Evolutionary conservation across 164 flowering plant species (phyloP).

Genomic region (Kalanchoe fedtschenkoi): DNA sequence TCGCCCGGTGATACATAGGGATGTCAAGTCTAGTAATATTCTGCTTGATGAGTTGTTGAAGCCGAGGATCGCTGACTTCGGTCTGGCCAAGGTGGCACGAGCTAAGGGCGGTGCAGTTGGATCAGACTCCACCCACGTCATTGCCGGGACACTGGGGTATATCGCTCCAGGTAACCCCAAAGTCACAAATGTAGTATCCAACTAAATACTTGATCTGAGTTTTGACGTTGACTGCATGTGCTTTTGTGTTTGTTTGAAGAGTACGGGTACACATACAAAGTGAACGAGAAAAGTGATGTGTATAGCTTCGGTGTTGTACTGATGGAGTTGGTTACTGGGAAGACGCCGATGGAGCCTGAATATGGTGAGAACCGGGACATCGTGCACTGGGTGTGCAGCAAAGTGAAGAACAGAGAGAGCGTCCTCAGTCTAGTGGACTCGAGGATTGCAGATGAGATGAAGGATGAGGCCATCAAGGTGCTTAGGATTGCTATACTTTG

Average conservation of each 20-base stretch:
- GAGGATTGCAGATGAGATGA: constrained; percentile 23
- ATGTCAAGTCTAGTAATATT: constrained; percentile 62
- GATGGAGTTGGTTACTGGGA: constrained; percentile 68
- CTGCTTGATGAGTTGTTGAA: constrained; percentile 41
- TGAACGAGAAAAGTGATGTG: constrained; percentile 61
- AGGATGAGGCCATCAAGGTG: constrained; percentile 50
- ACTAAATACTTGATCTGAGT: neutral
- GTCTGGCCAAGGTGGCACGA: constrained; percentile 44
- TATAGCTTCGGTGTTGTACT: constrained; percentile 77
- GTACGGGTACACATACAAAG: constrained; percentile 49
- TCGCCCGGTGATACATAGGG: constrained; percentile 46
- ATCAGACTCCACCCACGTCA: constrained; percentile 19
- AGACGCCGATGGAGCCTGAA: constrained; percentile 44
- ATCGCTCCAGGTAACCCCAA: constrained; percentile 55
- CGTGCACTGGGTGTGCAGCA: constrained; percentile 38
- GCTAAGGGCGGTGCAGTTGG: constrained; percentile 14
- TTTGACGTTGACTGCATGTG: neutral
- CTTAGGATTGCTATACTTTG: constrained; percentile 42
- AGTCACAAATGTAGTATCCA: neutral
- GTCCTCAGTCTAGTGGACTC: constrained; percentile 32
- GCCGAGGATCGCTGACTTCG: constrained; percentile 63
- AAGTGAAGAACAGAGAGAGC: constrained; percentile 20
- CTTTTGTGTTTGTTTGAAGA: constrained; percentile 25
- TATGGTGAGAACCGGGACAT: constrained; percentile 60
- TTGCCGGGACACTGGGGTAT: constrained; percentile 65